Conservation (phyloP, 129 eudicot genomes). For the Deinandra increscens region DNA sequence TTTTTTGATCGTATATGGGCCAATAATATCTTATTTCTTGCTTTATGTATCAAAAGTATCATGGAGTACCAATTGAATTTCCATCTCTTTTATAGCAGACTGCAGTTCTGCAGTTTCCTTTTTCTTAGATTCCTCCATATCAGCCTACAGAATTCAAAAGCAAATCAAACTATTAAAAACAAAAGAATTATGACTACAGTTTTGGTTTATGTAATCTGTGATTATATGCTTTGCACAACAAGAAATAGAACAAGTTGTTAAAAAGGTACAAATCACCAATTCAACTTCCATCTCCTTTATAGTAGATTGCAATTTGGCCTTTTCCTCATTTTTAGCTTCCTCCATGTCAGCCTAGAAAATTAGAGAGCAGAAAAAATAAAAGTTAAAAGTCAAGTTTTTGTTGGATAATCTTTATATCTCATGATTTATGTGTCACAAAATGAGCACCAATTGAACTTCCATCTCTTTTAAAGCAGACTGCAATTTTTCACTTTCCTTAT, state of each 20-base stretch:
- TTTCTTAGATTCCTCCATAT: conserved; percentile 59
- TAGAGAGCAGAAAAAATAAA: conserved; percentile 2
- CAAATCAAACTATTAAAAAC: not conserved
- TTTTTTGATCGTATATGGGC: no score
- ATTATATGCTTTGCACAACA: not conserved
- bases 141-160: conserved; percentile 37
- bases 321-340: conserved; percentile 12
- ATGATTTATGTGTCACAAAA: conserved; percentile 6
- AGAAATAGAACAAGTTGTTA: conserved; percentile 13
- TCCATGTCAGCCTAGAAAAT: conserved; percentile 48
- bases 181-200: not conserved
- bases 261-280: conserved; percentile 22
- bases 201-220: not conserved
- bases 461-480: conserved; percentile 34
- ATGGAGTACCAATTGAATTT: conserved; percentile 30
- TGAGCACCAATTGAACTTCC: conserved; percentile 38
- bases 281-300: conserved; percentile 46
- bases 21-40: not conserved
- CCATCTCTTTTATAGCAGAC: conserved; percentile 51
- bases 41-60: conserved; percentile 13
- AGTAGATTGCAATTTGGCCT: conserved; percentile 21
- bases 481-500: conserved; percentile 19
- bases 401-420: not conserved
- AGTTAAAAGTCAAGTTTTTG: not conserved
- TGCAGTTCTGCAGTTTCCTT: conserved; percentile 54